These are phyloP conservation scores for Batrachochytrium dendrobatidis DNA, from an alignment of 371 early-diverging fungal genomes.

Conservation along the genomic window DNA sequence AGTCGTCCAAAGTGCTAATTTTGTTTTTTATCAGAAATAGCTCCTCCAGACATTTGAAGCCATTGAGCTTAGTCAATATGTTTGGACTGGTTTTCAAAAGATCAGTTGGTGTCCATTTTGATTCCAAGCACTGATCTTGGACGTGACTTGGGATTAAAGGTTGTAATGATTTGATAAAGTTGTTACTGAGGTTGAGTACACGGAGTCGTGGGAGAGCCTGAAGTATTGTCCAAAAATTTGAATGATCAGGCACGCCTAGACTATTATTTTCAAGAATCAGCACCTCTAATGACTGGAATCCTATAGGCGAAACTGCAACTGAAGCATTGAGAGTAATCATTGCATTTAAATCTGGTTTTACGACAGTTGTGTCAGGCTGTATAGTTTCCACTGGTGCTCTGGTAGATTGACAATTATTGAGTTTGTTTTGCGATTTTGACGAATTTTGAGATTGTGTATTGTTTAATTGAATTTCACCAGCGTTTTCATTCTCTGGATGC, in stretches of 20 bases:
- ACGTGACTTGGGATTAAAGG: conserved; percentile 12
- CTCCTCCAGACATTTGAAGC: conserved; percentile 28
- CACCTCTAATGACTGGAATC: conserved; percentile 22
- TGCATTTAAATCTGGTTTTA: too few relatives aligned
- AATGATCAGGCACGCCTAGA: conserved; percentile 9
- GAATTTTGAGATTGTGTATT: neutral
- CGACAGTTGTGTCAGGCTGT: neutral
- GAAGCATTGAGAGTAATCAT: too few relatives aligned
- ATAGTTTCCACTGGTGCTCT: neutral
- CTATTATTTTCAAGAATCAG: conserved; percentile 25
- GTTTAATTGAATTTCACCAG: neutral
- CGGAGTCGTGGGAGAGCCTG: conserved; percentile 18
- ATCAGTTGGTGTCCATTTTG: neutral
- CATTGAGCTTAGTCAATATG: conserved; percentile 16
- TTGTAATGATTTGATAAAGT: conserved; percentile 17
- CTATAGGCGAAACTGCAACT: neutral
- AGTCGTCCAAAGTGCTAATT: conserved; percentile 18
- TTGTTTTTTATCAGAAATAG: conserved; percentile 26
- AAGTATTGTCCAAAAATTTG: conserved; percentile 22
- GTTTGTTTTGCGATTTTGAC: neutral
- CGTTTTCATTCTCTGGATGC: neutral
- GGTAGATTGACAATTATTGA: neutral
- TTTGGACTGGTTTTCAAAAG: neutral
- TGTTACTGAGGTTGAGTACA: conserved; percentile 24
- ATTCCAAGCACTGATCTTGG: neutral